Evolutionary conservation across 257 asterid genomes (phyloP), one percentile per base, ranked within the genome.

Genomic region (Nicotiana attenuata): DNA sequence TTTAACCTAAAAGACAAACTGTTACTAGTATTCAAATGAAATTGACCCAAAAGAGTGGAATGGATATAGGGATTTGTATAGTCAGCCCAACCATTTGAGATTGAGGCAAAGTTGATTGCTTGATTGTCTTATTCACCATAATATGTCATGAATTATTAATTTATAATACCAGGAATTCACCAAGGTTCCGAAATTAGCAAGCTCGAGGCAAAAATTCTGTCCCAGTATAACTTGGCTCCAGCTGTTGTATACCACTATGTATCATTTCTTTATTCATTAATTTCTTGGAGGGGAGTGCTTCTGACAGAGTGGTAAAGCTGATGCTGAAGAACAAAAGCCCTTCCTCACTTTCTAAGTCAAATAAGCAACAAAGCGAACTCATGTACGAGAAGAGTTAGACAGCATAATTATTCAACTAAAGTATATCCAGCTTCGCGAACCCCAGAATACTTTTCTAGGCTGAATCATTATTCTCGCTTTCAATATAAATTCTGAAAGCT

Each of bases 391-490:
- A 45, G 78, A 22, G 41, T 14, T 73, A 20, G 50, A 73, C 7
- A 22, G 38, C 33, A 47, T 15, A 50, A 14, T 7, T 47, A 75
- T 75, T 75, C 79, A 75, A 75, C 63, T 50, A 33, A 75, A 7
- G 63, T 24, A 47, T 75, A 26, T 75, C 45, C 24, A 24, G 63
- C 79, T 22, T 73, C 24, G 79, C 59, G 57, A 45, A 73, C 14
- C 79, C 79, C 41, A 47, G 41, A 47, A 73, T 50, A 73, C 26
- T 28, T 73, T 73, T 24, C 79, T 75, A 24, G 79, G 79, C 63
- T 24, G 41, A 47, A 50, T 15, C 63, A 50, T 57, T 50, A 24
- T 22, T 75, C 63, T n/a, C 52, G 79, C 61, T 24, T 45, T 47
- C 41, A 7, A 50, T 7, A 24, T 65, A 31, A 26, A 56, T 82